Evolutionary conservation across 2,329 filamentous ascomycete species (phyloP), one percentile per base, ranked within the genome.

Genomic region (Fusarium pseudonygamai): DNA sequence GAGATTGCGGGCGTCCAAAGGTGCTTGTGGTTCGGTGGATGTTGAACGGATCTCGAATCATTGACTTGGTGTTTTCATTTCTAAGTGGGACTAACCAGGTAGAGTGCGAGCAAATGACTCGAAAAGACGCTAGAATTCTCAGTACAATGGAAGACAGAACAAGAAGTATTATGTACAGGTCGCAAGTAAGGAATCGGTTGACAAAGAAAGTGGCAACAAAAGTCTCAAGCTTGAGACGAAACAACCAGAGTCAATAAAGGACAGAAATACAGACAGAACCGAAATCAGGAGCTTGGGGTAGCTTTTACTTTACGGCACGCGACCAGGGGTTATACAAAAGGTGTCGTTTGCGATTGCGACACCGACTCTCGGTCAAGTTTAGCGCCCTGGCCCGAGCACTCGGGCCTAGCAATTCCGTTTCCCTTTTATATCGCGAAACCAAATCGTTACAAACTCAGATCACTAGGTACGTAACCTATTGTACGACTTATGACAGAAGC

Each of bases 1-100:
- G 84, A 55, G 84, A 83, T 64, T 86, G 85, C 58, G 86, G 85
- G 32, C 82, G 81, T 80, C 84, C 85, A 71, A 90, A 84, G 74
- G 87, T 84, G 76, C 84, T 85, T 71, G 79, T 82, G 67, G 45
- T 76, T 68, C 78, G 79, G 73, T 83, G 81, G 71, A 84, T 78
- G 73, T 83, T 81, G 80, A 86, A 87, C 37, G 85, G 84, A 73
- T 86, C 84, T 76, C 82, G 82, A 76, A 84, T 83, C 81, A 83
- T 84, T 77, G 72, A 71, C 67, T 72, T 73, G 77, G 71, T 72
- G 68, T 72, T 70, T 71, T 76, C 78, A 82, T 81, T 64, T 76
- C 79, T 75, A 53, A 60, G 67, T 56, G 64, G 55, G 63, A 66
- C 46, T 67, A 67, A 58, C 47, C 45, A 36, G 32, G 42, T 60